Evolutionary conservation across 1,139 yeast species (phyloP).

Genomic region (Geotrichum aggregatum): DNA sequence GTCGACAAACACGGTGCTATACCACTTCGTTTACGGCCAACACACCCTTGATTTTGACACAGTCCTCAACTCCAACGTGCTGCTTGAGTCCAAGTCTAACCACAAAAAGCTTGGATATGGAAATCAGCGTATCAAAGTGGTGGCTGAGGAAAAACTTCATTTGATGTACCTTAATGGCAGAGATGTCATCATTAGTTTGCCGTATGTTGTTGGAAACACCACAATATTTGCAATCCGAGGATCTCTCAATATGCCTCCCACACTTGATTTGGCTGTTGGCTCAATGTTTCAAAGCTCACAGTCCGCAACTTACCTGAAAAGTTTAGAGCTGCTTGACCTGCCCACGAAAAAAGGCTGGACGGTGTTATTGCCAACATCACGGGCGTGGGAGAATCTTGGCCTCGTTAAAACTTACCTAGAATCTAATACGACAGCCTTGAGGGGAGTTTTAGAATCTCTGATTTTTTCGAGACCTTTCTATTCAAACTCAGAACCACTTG

Average conservation of each 20-base stretch:
- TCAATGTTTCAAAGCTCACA: constrained; percentile 53
- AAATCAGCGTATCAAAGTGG: constrained; percentile 48
- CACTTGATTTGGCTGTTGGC: constrained; percentile 50
- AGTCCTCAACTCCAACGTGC: constrained; percentile 36
- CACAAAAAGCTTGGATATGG: constrained; percentile 39
- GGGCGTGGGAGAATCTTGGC: constrained; percentile 67
- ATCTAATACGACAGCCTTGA: constrained; percentile 49
- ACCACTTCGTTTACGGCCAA: constrained; percentile 62
- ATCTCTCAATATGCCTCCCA: constrained; percentile 54
- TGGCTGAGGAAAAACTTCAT: constrained; percentile 30
- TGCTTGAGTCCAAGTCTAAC: constrained; percentile 14
- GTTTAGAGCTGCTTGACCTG: constrained; percentile 45
- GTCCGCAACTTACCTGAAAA: constrained; percentile 49
- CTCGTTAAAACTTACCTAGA: constrained; percentile 59
- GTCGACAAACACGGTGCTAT: constrained; percentile 45
- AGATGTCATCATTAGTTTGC: constrained; percentile 44
- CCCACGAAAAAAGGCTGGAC: constrained; percentile 64
- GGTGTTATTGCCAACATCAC: constrained; percentile 70
- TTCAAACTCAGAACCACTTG: constrained; percentile 49
- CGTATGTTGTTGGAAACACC: constrained; percentile 51
- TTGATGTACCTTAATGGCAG: constrained; percentile 48
- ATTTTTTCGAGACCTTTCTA: constrained; percentile 65
- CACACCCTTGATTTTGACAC: constrained; percentile 40
- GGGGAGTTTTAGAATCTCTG: constrained; percentile 51
- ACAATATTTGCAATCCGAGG: constrained; percentile 61